Conservation (phyloP, 495 filamentous ascomycete genomes). For the Apiosordaria backusii region DNA sequence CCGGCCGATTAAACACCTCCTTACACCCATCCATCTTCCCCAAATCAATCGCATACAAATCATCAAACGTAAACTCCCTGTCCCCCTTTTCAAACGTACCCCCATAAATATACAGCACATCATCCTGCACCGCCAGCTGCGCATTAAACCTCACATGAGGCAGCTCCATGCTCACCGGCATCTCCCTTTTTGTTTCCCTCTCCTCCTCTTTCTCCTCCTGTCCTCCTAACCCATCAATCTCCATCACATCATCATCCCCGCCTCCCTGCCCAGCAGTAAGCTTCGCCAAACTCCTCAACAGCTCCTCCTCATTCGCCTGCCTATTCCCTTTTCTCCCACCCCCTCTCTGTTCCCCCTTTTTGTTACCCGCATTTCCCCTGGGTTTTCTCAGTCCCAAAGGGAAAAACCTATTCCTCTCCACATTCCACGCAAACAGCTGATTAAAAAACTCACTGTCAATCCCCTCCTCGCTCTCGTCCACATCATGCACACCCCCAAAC, state of each 20-base stretch:
- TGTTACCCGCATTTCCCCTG: slow-evolving; percentile 42
- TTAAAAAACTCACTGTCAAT: slow-evolving; percentile 98
- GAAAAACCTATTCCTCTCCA: slow-evolving; percentile 92
- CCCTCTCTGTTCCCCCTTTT: slow-evolving; percentile 58
- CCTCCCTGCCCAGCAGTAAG: slow-evolving; percentile 43
- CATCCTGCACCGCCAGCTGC: slow-evolving; percentile 83
- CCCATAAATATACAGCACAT: slow-evolving; percentile 87
- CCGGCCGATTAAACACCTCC: slow-evolving; percentile 78
- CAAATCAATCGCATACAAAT: slow-evolving; percentile 86
- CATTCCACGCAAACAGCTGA: slow-evolving; percentile 81
- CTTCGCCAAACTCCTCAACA: slow-evolving; percentile 77
- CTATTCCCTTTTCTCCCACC: slow-evolving; percentile 63
- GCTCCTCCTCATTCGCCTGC: slow-evolving; percentile 83
- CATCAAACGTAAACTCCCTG: slow-evolving; percentile 89
- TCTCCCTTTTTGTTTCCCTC: slow-evolving; percentile 49
- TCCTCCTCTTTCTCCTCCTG: slow-evolving; percentile 41
- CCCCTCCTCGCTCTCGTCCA: slow-evolving; percentile 89
- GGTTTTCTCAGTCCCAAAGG: slow-evolving; percentile 72
- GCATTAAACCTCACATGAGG: slow-evolving; percentile 88
- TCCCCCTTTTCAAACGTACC: slow-evolving; percentile 95
- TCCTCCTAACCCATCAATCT: slow-evolving; percentile 41
- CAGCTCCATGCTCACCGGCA: slow-evolving; percentile 65
- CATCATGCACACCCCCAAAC: slow-evolving; percentile 94
- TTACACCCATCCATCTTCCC: slow-evolving; percentile 89
- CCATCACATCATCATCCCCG: slow-evolving; percentile 34